A percentile compares a stretch with the other conserved stretches of the same genome.
Evolutionary conservation across 768 basidiomycete species (phyloP).

Genomic region (Termitomyces sp.): DNA sequence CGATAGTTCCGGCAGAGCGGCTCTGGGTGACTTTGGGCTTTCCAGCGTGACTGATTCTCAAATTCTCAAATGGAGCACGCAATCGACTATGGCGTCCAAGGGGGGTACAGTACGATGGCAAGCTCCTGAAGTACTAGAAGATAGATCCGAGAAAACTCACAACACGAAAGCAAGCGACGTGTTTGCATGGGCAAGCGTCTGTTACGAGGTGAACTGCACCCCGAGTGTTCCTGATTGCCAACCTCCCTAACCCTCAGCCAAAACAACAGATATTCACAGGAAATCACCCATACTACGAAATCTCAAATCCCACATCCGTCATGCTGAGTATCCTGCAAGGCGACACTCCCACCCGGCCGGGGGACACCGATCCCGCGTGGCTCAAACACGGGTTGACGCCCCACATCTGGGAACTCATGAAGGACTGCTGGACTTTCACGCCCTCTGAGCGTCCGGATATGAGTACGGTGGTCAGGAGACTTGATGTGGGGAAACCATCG

Average conservation of each 20-base stretch:
- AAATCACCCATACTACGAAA: not conserved
- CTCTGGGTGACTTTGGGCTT: not conserved
- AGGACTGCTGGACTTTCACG: not conserved
- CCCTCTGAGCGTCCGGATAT: not conserved
- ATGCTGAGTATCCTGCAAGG: not conserved
- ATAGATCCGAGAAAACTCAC: not conserved
- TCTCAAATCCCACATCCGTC: not conserved
- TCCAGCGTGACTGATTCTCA: not conserved
- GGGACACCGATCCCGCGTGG: not conserved
- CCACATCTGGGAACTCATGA: not conserved
- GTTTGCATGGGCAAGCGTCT: constrained; percentile 3
- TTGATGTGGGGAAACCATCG: not conserved
- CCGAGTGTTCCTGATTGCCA: no score
- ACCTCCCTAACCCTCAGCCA: no score
- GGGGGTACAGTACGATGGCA: constrained; percentile 7
- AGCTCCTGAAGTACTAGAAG: not conserved
- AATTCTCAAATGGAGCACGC: not conserved
- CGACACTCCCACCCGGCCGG: not conserved
- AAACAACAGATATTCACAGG: not conserved
- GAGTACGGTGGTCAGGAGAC: not conserved
- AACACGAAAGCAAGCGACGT: constrained; percentile 8
- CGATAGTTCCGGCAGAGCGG: constrained; percentile 1
- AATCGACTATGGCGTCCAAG: not conserved
- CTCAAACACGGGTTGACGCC: not conserved
- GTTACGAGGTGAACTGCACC: constrained; percentile 4